These are phyloP conservation scores for Gymnopilus junonius DNA, from an alignment of 768 basidiomycete species.

Conservation along the genomic window DNA sequence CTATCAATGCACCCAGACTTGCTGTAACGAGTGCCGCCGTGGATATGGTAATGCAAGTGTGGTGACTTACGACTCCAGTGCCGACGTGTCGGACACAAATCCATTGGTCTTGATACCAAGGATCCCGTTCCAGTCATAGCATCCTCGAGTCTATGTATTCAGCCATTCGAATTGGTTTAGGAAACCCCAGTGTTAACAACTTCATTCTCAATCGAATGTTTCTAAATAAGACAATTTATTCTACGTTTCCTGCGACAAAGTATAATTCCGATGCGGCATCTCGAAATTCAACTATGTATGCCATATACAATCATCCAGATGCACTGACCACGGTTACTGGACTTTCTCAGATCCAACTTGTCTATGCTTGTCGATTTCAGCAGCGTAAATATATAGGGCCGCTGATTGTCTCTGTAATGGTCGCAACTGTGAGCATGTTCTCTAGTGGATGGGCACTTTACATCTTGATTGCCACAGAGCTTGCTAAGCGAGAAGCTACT, in stretches of 20 bases:
- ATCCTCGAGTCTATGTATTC: conserved; percentile 27
- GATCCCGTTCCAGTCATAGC: conserved; percentile 24
- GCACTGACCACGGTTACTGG: conserved; percentile 9
- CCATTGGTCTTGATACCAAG: conserved; percentile 12
- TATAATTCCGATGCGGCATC: not conserved
- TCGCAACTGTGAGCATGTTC: conserved; percentile 31
- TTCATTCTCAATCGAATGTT: conserved; percentile 26
- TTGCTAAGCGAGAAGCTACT: conserved; percentile 12
- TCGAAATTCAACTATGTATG: conserved; percentile 10
- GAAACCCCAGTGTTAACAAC: conserved; percentile 32
- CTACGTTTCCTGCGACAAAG: conserved; percentile 13
- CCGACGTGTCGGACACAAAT: conserved; percentile 3
- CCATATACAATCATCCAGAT: conserved; percentile 11
- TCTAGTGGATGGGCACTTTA: conserved; percentile 25
- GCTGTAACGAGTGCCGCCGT: conserved; percentile 18
- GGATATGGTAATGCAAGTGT: conserved; percentile 12
- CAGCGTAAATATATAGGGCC: conserved; percentile 13
- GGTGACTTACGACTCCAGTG: not conserved
- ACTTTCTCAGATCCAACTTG: conserved; percentile 24
- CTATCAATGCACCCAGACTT: conserved; percentile 17
- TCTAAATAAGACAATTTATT: conserved; percentile 9
- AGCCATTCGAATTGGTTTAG: conserved; percentile 30
- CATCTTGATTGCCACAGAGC: conserved; percentile 16
- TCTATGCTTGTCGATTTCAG: conserved; percentile 27
- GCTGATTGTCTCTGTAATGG: conserved; percentile 25